A percentile compares a stretch with the other conserved stretches of the same genome.
Conservation (phyloP, 148 eudicot genomes). For the Chenopodium berlandieri region DNA sequence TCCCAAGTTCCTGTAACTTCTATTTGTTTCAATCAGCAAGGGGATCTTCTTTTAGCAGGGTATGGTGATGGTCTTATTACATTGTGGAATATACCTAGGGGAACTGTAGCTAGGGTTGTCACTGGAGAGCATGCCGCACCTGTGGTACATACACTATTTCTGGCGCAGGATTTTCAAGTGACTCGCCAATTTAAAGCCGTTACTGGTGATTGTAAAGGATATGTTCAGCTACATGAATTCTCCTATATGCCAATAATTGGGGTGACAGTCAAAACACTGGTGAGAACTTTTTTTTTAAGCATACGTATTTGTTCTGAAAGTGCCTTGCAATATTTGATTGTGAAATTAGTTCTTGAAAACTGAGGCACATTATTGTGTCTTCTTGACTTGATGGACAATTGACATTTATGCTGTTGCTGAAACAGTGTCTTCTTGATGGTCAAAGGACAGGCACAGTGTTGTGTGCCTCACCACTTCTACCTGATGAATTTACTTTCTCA, state of each 20-base stretch:
- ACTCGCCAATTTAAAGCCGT: conserved; percentile 66
- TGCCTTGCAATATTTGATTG: not conserved
- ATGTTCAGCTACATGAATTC: conserved; percentile 60
- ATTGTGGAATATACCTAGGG: conserved; percentile 80
- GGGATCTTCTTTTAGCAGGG: conserved; percentile 90
- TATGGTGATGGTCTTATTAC: conserved; percentile 76
- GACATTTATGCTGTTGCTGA: conserved; percentile 13
- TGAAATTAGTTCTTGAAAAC: not conserved
- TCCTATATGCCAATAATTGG: conserved; percentile 58
- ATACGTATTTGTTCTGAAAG: not conserved
- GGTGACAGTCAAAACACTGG: conserved; percentile 56
- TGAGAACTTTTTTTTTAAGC: conserved; percentile 25
- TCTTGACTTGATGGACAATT: conserved; percentile 8
- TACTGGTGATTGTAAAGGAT: conserved; percentile 88
- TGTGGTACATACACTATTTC: conserved; percentile 73
- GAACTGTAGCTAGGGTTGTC: conserved; percentile 56
- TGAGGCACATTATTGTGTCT: conserved; percentile 1
- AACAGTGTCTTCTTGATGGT: conserved; percentile 89
- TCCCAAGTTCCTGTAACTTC: conserved; percentile 75
- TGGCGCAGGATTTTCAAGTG: conserved; percentile 77
- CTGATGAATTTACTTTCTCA: conserved; percentile 53
- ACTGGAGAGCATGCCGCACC: conserved; percentile 76
- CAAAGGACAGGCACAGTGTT: conserved; percentile 68
- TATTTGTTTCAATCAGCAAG: conserved; percentile 86
- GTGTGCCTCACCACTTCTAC: conserved; percentile 81